Base-by-base conservation (phyloP, 495 filamentous ascomycete genomes). In the Hyaloscypha hepaticicola region DNA sequence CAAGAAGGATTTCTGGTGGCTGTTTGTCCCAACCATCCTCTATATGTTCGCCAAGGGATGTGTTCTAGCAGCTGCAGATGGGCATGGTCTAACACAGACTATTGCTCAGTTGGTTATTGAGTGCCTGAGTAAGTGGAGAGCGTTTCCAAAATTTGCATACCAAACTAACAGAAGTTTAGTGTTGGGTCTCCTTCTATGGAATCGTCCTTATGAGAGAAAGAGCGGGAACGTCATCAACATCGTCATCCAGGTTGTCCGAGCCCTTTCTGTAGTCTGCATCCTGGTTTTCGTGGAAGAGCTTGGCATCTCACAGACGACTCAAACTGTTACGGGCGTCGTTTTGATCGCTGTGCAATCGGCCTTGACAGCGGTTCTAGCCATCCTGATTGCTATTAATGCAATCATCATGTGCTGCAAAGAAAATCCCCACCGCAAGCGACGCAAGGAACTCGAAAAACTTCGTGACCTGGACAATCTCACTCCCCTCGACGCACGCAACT, bases 271-370 rank as follows among this genome's bases (percentile, higher is more conserved):
- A 29, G 83, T 85, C 41, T 96, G 94, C 75, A 92, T 98, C 69
- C 75, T 99, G 69, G 81, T 98, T 29, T 99, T 98, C 71, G 94
- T 97, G 21, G 90, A 97, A 71, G 87, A 97, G 75, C 88, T 99
- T 51, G 91, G 91, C 41, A 87, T 99, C 66, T 82, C 88, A 5
- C 90, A 97, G 70, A 96, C 92, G 11, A 97, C 95, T n/a, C 93
- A 98, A 77, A 98, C 95, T 2, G 84, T 97, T 65, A 83, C 82
- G 16, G 95, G 95, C 48, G 86, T 97, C 29, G 89, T 94, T 14
- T 80, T 99, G 51, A 94, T 99, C 64, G 94, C 86, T 50, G 81
- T 97, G 21, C 95, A 99, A 76, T 91, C 90, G 0, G 85, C 87
- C 7, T 79, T 99, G 59, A 96, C 95, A 1, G 92, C 83, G 61